Base-by-base conservation (phyloP, 371 early-diverging fungal genomes). In the Mucor lusitanicus region DNA sequence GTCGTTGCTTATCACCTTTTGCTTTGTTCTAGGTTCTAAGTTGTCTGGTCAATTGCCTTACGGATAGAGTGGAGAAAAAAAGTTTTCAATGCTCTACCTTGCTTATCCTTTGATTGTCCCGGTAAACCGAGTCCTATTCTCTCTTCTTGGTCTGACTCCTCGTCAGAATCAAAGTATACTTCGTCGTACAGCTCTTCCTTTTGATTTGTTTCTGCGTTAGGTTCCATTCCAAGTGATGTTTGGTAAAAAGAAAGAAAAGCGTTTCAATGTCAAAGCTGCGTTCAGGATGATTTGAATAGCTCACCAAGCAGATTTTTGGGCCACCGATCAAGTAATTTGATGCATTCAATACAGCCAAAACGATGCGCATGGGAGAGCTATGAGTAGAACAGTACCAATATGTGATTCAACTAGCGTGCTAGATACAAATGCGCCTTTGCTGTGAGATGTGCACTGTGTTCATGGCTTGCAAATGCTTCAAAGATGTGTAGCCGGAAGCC, bases 81-180 rank as follows among this genome's bases (percentile, higher is more conserved):
- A 50, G 50, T 50, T 50, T 50, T 17, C 53, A 11, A 28, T 23
- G 46, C 40, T 53, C 32, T 57, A 50, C 63, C 39, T n/a, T 33
- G n/a, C 23, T 53, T 57, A 12, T 59, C 65, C 32, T 50, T 65
- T 65, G 53, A 59, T 46, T 59, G 37, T 23, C 21, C 57, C 6
- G 63, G 67, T 25, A 67, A 25, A 8, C 66, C 63, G 11, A 53
- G 40, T 21, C 62, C 60, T 9, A 25, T 48, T 4, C 21, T n/a
- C 19, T 60, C 28, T 35, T 71, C 69, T 11, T 70, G 64, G 12
- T 73, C 71, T 27, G 58, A 68, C 3, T 81, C 79, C 17, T 74
- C 55, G 42, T 85, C 86, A 15, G 84, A 74, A 59, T 86, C 86
- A 63, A 80, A 86, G 48, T 86, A 86, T 27, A 81, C 69, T 15